Evolutionary conservation across 257 asterid genomes (phyloP), one percentile per base, ranked within the genome.

Genomic region (Solanum rostratum): DNA sequence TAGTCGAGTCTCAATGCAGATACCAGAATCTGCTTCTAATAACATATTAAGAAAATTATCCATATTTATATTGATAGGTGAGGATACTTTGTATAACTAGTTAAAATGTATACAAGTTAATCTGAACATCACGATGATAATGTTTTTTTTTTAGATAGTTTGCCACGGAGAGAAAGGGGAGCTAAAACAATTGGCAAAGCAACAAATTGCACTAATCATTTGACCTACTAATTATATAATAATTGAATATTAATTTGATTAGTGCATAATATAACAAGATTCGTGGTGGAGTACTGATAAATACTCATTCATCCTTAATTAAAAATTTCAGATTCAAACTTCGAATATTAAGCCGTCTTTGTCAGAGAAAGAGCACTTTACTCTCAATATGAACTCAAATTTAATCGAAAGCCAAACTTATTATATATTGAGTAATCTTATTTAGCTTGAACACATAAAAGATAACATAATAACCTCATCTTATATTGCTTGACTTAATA

Each of bases 331-430:
- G 7, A 13, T 53, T 53, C 1, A 5, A 53, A n/a, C 3, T 7
- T 16, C 7, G 3, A 6, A 18, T 7, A 53, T 6, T 3, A 8
- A 18, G 59, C 0, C 3, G 1, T 53, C n/a, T 2, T 53, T 16
- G 3, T 53, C 6, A 9, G 2, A 18, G 22, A 18, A 6, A 7
- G 2, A 8, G 10, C 3, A 10, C 7, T 53, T 53, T 18, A 3
- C 10, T 4, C 9, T 1, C 1, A 2, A 4, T 62, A 0, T 62
- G 4, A 0, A 52, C 11, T n/a, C 1, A 4, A 2, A 55, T 19
- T 7, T 27, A 29, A 1, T 63, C 41, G 1, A n/a, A 63, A 10
- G 6, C 11, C 6, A 1, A 27, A 5, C 5, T 1, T 30, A 3
- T 66, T 65, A 29, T 63, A 29, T 6, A 18, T 18, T 29, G 24